Evolutionary conservation across 192 early-diverging fungal species (phyloP), one percentile per base, ranked within the genome.

Genomic region (Chytriomyces confervae): DNA sequence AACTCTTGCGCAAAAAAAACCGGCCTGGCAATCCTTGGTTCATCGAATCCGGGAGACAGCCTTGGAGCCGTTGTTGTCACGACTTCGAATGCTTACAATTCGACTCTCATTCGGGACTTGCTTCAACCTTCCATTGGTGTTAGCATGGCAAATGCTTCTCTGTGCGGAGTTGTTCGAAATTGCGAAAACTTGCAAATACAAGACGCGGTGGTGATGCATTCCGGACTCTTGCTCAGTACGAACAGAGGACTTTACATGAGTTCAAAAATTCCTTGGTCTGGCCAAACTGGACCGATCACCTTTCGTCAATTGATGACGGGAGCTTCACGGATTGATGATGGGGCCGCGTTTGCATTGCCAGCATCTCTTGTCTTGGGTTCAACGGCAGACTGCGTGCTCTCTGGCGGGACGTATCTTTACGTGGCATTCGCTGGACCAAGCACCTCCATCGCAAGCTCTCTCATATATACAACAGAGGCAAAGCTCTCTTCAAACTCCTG

Each of bases 391-490:
- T 76, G 74, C 36, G 11, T 76, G 6, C 6, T 9, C 16, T 24
- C 20, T 50, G 20, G 11, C 5, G 74, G 61, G 50, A 44, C 61
- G 2, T 76, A 27, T 66, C 23, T 51, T 7, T 76, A 50, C 50
- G 63, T 76, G 20, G 46, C 62, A 5, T 76, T 66, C 50, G 23
- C 62, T 9, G 20, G 47, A 9, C 13, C 62, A 18, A 16, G 46
- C 9, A 43, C 20, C 20, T 10, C 20, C 20, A 50, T 76, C 18
- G 43, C 48, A 47, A 66, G 61, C 46, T 66, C 49, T 50, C 74
- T 76, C 23, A 76, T 76, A 50, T 76, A 76, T 51, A n/a, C 63
- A 20, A 76, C 9, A n/a, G 61, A 64, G 48, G 29, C 9, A 47
- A 36, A n/a, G 9, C 23, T 76, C 24, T 9, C 18, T 1, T 45